Conservation (phyloP, 805 yeast species). For the Cyberlindnera suaveolens region DNA sequence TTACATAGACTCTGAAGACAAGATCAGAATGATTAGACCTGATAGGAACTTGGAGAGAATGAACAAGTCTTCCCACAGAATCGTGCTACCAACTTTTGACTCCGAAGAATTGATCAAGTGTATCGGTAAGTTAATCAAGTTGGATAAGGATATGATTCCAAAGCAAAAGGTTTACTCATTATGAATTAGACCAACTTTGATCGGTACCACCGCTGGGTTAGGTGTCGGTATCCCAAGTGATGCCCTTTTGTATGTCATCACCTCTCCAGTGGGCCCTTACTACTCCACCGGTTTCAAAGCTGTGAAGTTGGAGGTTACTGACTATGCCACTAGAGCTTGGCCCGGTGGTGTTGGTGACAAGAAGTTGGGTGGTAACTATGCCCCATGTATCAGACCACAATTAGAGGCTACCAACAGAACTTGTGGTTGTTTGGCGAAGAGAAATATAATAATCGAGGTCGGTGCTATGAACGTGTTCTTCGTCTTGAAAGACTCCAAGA, state of each 20-base stretch:
- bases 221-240: constrained; percentile 82
- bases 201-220: constrained; percentile 83
- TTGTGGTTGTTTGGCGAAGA: constrained; percentile 95
- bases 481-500: constrained; percentile 65
- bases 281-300: constrained; percentile 95
- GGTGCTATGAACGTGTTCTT: constrained; percentile 97
- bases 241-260: constrained; percentile 80
- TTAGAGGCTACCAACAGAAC: constrained; percentile 87
- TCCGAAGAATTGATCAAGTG: constrained; percentile 67
- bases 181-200: constrained; percentile 92
- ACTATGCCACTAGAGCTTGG: constrained; percentile 96
- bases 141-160: constrained; percentile 80
- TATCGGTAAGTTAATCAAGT: constrained; percentile 61
- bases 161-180: constrained; percentile 82
- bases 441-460: constrained; percentile 82
- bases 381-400: constrained; percentile 91
- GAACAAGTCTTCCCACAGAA: constrained; percentile 83
- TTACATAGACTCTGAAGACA: constrained; percentile 56
- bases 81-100: constrained; percentile 84
- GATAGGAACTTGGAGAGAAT: constrained; percentile 88
- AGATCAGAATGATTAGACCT: constrained; percentile 82
- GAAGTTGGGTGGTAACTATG: constrained; percentile 96
- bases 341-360: constrained; percentile 98
- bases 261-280: constrained; percentile 97
- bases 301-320: constrained; percentile 89